Evolutionary conservation across 2,329 filamentous ascomycete species (phyloP).

Genomic region (Cordyceps pruinosa): DNA sequence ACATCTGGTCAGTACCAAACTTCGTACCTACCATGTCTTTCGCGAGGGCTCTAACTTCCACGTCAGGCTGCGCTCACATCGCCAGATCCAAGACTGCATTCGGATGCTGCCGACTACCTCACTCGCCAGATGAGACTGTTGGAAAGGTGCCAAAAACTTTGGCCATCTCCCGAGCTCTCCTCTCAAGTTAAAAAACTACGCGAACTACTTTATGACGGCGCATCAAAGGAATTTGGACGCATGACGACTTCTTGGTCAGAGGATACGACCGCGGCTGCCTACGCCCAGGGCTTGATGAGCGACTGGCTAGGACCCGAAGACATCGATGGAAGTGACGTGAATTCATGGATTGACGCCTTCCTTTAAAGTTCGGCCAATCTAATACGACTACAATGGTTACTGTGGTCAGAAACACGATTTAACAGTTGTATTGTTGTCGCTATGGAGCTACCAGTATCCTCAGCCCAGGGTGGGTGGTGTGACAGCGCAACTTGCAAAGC

Average conservation of each 20-base stretch:
- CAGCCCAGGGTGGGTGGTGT: no score
- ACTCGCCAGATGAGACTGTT: background rate
- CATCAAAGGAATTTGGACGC: no score
- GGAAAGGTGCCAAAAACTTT: background rate
- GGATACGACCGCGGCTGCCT: background rate
- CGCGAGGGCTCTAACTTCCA: background rate
- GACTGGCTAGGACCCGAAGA: background rate
- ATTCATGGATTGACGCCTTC: background rate
- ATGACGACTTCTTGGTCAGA: background rate
- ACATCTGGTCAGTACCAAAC: background rate
- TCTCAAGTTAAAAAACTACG: background rate
- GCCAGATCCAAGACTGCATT: background rate
- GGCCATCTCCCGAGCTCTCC: background rate
- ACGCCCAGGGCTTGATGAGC: background rate
- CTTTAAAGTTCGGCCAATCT: background rate
- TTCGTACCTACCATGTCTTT: no score
- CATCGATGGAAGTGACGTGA: background rate
- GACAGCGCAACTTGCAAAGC: no score
- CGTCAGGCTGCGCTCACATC: background rate
- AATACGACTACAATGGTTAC: no score
- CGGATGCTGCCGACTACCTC: background rate
- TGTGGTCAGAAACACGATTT: background rate
- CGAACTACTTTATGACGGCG: background rate
- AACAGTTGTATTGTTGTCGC: background rate
- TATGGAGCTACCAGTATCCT: background rate